Conservation (phyloP, 2,329 filamentous ascomycete species). For the Sarocladium kiliense region DNA sequence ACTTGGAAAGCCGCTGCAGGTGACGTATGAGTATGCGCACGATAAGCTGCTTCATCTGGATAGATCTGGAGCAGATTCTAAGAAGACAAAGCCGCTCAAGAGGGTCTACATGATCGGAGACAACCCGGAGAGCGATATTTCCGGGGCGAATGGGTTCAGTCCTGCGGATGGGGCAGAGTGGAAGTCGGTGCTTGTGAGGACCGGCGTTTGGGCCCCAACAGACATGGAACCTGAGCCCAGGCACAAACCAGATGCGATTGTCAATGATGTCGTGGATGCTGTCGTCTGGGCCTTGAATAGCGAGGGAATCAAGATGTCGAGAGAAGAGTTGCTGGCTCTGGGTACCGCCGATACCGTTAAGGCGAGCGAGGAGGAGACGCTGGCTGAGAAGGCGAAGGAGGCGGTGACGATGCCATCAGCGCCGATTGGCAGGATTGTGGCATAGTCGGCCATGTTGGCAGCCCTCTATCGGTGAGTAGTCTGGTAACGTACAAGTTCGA, state of each 20-base stretch:
- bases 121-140: conserved; percentile 85
- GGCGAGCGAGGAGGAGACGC: not conserved
- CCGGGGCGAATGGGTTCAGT: conserved; percentile 72
- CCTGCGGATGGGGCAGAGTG: conserved; percentile 67
- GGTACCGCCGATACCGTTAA: not conserved
- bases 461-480: too few species aligned
- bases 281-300: conserved; percentile 69
- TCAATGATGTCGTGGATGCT: conserved; percentile 70
- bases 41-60: conserved; percentile 60
- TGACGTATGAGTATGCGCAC: conserved; percentile 75
- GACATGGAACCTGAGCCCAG: conserved; percentile 42
- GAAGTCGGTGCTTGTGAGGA: conserved; percentile 72
- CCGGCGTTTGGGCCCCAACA: conserved; percentile 63
- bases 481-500: too few species aligned
- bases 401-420: not conserved
- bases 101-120: conserved; percentile 93
- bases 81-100: conserved; percentile 45
- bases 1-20: conserved; percentile 76
- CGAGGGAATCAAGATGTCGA: conserved; percentile 35
- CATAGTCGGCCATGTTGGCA: not conserved
- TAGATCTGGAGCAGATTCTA: conserved; percentile 25
- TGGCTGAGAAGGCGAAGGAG: not conserved
- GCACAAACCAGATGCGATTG: conserved; percentile 58
- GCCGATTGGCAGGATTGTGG: conserved; percentile 2
- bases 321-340: not conserved